Conservation (phyloP, 768 basidiomycete species). For the Psilocybe sp. region DNA sequence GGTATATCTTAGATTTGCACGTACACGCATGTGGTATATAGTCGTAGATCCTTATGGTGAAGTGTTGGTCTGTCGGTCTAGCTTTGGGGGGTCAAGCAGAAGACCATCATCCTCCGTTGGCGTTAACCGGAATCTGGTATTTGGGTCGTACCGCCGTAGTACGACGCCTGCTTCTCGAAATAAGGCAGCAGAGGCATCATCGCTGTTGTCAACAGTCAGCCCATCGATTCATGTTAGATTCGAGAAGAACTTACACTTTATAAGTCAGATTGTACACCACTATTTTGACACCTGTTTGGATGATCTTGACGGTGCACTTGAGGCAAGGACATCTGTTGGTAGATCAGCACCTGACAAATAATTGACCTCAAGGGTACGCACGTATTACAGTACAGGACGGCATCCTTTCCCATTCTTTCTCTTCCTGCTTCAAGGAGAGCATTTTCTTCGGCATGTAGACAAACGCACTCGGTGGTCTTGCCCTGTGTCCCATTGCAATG, state of each 20-base stretch:
- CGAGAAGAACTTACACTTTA: conserved; percentile 72
- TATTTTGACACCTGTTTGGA: conserved; percentile 87
- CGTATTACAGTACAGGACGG: conserved; percentile 99
- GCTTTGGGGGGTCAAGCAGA: neutral
- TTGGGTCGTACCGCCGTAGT: conserved; percentile 66
- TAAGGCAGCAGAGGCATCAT: conserved; percentile 76
- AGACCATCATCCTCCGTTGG: conserved; percentile 24
- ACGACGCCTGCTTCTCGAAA: conserved; percentile 83
- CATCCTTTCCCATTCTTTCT: conserved; percentile 78
- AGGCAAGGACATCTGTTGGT: conserved; percentile 87
- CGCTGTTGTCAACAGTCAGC: conserved; percentile 40
- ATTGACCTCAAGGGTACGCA: conserved; percentile 33
- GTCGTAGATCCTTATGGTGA: conserved; percentile 5
- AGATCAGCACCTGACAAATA: neutral
- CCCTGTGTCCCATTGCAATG: conserved; percentile 66
- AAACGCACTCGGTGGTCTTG: conserved; percentile 76
- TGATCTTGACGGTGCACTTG: conserved; percentile 96
- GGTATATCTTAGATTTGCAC: conserved; percentile 12
- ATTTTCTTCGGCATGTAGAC: conserved; percentile 97
- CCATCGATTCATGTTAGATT: neutral
- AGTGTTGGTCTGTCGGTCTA: conserved; percentile 14
- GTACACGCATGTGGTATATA: conserved; percentile 8
- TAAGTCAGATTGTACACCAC: conserved; percentile 96
- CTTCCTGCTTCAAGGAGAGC: conserved; percentile 91
- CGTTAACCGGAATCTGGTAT: conserved; percentile 26